Evolutionary conservation across 768 basidiomycete genomes (phyloP).

Genomic region (Pleurotus tuoliensis): DNA sequence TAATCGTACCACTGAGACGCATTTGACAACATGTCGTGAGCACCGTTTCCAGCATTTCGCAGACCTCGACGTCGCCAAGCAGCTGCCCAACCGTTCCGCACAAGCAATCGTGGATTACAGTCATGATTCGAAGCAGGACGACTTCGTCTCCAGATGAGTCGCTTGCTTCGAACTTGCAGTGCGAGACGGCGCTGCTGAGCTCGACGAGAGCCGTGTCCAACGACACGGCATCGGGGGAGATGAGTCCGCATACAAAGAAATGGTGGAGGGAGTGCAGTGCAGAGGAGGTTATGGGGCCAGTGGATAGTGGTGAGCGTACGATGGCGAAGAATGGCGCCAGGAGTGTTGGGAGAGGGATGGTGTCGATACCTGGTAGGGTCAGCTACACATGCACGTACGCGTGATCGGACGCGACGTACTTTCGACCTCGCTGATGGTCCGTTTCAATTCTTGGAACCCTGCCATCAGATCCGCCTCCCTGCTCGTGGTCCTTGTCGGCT

Average conservation of each 20-base stretch:
- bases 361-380: constrained; percentile 48
- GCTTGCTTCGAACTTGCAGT: constrained; percentile 97
- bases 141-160: constrained; percentile 98
- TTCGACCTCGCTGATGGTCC: constrained; percentile 63
- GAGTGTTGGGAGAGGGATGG: constrained; percentile 56
- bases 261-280: constrained; percentile 85
- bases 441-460: constrained; percentile 84
- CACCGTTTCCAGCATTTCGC: constrained; percentile 98
- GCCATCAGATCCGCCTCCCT: constrained; percentile 83
- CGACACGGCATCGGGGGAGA: constrained; percentile 50
- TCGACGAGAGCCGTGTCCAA: constrained; percentile 72
- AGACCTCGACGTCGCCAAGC: constrained; percentile 90
- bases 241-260: constrained; percentile 78
- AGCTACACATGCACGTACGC: neutral
- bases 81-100: constrained; percentile 63
- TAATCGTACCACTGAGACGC: constrained; percentile 81
- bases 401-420: constrained; percentile 36
- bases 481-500: constrained; percentile 29
- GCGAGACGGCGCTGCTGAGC: constrained; percentile 85
- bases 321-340: constrained; percentile 90
- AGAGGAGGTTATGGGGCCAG: constrained; percentile 95
- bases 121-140: constrained; percentile 87
- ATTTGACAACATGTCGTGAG: constrained; percentile 96
- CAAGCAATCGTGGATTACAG: constrained; percentile 82
- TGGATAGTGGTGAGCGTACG: constrained; percentile 90